A percentile compares a stretch with the other conserved stretches of the same genome.
Conservation (phyloP, 2,329 filamentous ascomycete genomes). For the Epichloe bromicola region DNA sequence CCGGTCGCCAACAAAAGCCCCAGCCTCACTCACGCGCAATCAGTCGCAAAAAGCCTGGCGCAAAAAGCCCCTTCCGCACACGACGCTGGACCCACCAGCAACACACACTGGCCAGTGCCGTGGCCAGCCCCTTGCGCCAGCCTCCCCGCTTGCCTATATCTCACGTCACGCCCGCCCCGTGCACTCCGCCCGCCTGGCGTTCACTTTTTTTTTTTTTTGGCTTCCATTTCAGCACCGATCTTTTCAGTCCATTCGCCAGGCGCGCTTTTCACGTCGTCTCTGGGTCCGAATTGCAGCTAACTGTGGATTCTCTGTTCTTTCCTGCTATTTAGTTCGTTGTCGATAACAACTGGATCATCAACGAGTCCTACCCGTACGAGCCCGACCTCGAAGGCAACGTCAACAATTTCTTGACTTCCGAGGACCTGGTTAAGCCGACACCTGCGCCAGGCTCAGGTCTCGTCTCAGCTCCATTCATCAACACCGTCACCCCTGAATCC, state of each 20-base stretch:
- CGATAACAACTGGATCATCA: constrained; percentile 79
- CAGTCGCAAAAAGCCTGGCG: constrained; percentile 2
- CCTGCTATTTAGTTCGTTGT: constrained; percentile 68
- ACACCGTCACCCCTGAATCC: constrained; percentile 55
- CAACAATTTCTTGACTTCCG: constrained; percentile 79
- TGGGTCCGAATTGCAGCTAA: constrained; percentile 7
- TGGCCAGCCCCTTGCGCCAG: constrained; percentile 3
- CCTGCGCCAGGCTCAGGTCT: background rate
- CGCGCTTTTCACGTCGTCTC: constrained; percentile 4
- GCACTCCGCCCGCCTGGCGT: constrained; percentile 10
- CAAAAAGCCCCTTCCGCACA: constrained; percentile 3
- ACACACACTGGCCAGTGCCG: constrained; percentile 2
- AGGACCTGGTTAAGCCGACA: constrained; percentile 44
- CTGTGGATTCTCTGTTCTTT: constrained; percentile 6
- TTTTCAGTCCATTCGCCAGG: constrained; percentile 3
- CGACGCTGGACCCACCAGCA: constrained; percentile 3
- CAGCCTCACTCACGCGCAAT: background rate
- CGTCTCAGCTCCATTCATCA: constrained; percentile 41
- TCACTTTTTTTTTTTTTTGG: background rate
- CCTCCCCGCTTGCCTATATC: constrained; percentile 15
- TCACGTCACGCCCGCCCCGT: constrained; percentile 9
- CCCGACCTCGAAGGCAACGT: constrained; percentile 71
- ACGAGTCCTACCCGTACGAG: constrained; percentile 69
- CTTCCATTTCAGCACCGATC: background rate
- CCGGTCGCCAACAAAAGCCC: background rate